Evolutionary conservation across 169 alveolate genomes (phyloP).

Genomic region (Babesia divergens): DNA sequence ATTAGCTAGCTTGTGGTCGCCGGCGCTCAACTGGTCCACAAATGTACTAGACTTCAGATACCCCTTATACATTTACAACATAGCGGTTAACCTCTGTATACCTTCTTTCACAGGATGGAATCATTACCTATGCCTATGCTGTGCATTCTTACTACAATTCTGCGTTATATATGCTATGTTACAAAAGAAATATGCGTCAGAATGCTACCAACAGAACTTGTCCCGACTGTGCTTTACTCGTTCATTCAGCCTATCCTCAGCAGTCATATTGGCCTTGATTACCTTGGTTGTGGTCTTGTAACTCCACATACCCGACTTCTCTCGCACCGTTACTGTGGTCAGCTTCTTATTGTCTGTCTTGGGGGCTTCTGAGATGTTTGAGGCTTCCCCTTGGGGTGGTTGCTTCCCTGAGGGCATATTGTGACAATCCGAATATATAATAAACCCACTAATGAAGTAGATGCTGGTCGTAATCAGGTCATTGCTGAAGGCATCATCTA

Average conservation of each 20-base stretch:
- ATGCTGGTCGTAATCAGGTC: constrained; percentile 71
- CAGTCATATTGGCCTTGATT: constrained; percentile 66
- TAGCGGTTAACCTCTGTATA: too few species aligned
- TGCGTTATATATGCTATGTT: too few species aligned
- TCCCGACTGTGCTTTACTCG: constrained; percentile 73
- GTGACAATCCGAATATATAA: background rate
- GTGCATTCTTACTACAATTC: too few species aligned
- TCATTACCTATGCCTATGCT: too few species aligned
- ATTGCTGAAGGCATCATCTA: constrained; percentile 65
- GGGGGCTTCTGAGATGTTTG: background rate
- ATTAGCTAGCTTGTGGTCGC: too few species aligned
- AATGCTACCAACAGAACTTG: constrained; percentile 74
- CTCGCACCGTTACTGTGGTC: constrained; percentile 57
- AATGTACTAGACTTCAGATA: too few species aligned
- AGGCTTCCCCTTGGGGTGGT: background rate
- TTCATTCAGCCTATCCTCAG: constrained; percentile 71
- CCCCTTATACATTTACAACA: too few species aligned
- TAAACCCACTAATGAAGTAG: constrained; percentile 35
- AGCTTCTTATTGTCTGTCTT: background rate
- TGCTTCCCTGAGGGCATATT: background rate
- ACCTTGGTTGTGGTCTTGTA: constrained; percentile 70
- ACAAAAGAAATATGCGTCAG: too few species aligned
- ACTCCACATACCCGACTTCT: constrained; percentile 77
- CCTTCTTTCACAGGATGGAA: too few species aligned
- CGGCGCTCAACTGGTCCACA: too few species aligned